Base-by-base conservation (phyloP, 345 rosid species). In the Trapa incisa region DNA sequence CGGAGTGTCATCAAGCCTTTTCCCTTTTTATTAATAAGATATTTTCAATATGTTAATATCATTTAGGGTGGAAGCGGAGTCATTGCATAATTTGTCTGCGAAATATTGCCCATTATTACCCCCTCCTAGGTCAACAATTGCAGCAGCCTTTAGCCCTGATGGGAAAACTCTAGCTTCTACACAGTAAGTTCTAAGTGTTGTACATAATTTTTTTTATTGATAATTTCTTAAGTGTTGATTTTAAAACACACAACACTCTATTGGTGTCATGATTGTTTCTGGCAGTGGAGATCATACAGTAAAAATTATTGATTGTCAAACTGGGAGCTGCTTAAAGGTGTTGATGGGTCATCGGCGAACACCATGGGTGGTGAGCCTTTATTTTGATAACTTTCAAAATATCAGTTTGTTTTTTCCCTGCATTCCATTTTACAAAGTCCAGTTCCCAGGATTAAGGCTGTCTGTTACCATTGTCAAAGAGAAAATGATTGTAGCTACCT, bases 331-430 rank as follows among this genome's bases (percentile, higher is more conserved):
- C 84, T 82, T 88, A 73, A 93, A 93, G 80, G 96, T 90, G 69
- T 80, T 93, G 80, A 85, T 75, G 38, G 98, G 98, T 77, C 98
- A 93, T 79, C 84, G 94, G 74, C 83, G 97, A 77, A 93, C 98
- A 43, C 98, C 98, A 2, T 93, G 98, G 98, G 98, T 93, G 92
- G 98, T 93, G 83, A 85, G 97, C 78, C 61, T 50, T 47, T 67
- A 9, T 16, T 53, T 52, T 47, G 4, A 36, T 67, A 6, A 9
- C 38, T 42, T 62, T 67, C 14, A 9, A 50, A 41, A 9, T 47
- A 41, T 65, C 10, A 2, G 15, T 65, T 8, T 33, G 4, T 29
- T 54, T 6, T 22, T 12, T 52, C 36, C 6, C 7, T 29, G 39
- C 5, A 13, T 7, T 65, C 43, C 15, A 41, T 17, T 65, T 39